Base-by-base conservation (phyloP, 331 rosid genomes). In the Pyrus hybrid region DNA sequence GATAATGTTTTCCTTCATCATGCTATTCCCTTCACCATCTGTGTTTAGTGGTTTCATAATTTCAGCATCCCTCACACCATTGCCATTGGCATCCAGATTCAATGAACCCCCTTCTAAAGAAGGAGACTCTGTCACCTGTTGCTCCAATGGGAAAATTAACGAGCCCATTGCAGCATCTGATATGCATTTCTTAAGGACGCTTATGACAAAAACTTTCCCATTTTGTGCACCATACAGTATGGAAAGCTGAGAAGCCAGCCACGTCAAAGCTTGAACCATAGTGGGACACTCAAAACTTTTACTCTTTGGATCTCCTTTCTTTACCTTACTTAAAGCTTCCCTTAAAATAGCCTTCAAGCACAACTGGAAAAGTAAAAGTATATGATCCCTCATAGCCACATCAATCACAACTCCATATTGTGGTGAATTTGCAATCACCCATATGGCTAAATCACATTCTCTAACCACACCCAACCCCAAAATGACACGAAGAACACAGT, bases 181-280 rank as follows among this genome's bases (percentile, higher is more conserved):
- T 77, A 86, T 68, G 65, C 87, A 90, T 33, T 80, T 79, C 75
- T 84, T 89, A 77, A 95, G 23, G 56, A 85, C 78, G 72, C 80
- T 37, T 47, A 95, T 74, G 71, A 88, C 83, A 62, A 89, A 95
- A 2, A 43, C 62, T 63, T 80, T 92, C 7, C 86, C 99, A 25
- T 75, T 92, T 20, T 57, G 35, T 28, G 78, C 90, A 41, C 97
- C 96, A 68, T 92, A 92, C 32, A 90, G 74, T 53, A 90, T 75
- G 12, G 91, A 87, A 76, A 92, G 72, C 85, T 89, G 92, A 63
- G 92, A 90, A n/a, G 84, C 81, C 37, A 92, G 71, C 99, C 99
- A 92, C 25, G 72, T 35, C 32, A 89, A 68, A 11, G 84, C 83
- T 77, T 86, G 85, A 54, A 88, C 81, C 80, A 89, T 67, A 74